Base-by-base conservation (phyloP, 257 asterid species). In the Primulina huaijiensis region DNA sequence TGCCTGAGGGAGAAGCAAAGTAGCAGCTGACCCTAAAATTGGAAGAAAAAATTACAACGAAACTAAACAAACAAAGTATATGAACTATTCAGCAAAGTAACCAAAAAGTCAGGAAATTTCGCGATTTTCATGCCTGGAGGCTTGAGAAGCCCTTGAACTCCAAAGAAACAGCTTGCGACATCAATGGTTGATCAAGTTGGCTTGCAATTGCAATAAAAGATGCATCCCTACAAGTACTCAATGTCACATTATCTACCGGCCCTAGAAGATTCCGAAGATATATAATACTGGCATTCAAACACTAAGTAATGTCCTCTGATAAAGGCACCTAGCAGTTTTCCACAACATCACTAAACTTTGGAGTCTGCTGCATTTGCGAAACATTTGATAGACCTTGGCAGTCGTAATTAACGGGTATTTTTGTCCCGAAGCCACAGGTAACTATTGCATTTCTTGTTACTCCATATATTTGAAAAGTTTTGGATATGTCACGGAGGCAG, bases 161-260 rank as follows among this genome's bases (percentile, higher is more conserved):
- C 96, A 76, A 94, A 94, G 84, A 89, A 94, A 81, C 99, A 94
- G 79, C 87, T 74, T 1, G 96, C 97, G 38, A 91, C 74, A 57
- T 82, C 83, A 62, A 85, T 60, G 38, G 86, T 82, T 21, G 97
- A 82, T 86, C 96, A 61, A 85, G 86, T 81, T 68, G 90, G 87
- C 97, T 91, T 34, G 96, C 89, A 79, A 91, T 79, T 35, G 96
- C 84, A 53, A 81, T 90, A 83, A 89, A 89, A 31, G 97, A 76
- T 52, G 97, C 97, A 87, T 91, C 99, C 74, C 99, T 79, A 75
- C 99, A 94, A 59, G 86, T 94, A 73, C 92, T 94, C 82, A 94
- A 74, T 3, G 97, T 94, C 65, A 82, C 73, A 80, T 94, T 94
- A 78, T 79, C 87, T 14, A 85, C 85, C 5, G 91, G 76, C 65